Evolutionary conservation across 768 basidiomycete genomes (phyloP).

Genomic region (Lactarius deliciosus): DNA sequence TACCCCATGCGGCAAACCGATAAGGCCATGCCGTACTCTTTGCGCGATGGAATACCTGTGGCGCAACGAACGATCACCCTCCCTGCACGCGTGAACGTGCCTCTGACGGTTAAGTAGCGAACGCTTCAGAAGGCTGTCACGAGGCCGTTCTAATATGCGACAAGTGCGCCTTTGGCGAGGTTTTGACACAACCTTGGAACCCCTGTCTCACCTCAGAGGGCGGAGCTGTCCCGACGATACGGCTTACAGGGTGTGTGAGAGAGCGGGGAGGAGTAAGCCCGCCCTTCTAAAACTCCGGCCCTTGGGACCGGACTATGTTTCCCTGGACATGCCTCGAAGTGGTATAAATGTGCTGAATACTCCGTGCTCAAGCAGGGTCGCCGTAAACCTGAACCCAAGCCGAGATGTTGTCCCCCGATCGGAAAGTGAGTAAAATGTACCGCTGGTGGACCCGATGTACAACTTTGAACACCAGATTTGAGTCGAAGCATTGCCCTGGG

Average conservation of each 20-base stretch:
- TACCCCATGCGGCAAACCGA: constrained; percentile 1
- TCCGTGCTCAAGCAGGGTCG: constrained; percentile 4
- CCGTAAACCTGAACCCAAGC: constrained; percentile 10
- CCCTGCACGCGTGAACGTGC: constrained; percentile 4
- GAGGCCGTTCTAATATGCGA: constrained; percentile 3
- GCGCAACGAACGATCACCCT: constrained; percentile 3
- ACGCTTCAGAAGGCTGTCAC: constrained; percentile 5
- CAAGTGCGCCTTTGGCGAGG: not conserved
- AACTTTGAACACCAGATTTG: constrained; percentile 3
- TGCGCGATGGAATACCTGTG: constrained; percentile 5
- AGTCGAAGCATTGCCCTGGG: not conserved
- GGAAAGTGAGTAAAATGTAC: not conserved
- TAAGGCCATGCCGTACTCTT: constrained; percentile 5
- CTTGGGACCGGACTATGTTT: not conserved
- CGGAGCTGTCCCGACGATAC: not conserved
- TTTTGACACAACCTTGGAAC: constrained; percentile 1
- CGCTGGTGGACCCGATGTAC: not conserved
- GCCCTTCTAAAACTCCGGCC: not conserved
- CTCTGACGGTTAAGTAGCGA: constrained; percentile 6
- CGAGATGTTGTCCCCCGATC: constrained; percentile 7
- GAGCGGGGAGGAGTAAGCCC: not conserved
- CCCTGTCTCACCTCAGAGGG: not conserved
- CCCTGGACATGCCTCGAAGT: not conserved
- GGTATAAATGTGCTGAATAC: not conserved
- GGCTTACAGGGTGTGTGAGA: not conserved